Percentiles rank a stretch among this genome's conserved stretches.
These are phyloP conservation scores for Eutrema salsugineum DNA, from an alignment of 441 rosid species.

Conservation along the genomic window DNA sequence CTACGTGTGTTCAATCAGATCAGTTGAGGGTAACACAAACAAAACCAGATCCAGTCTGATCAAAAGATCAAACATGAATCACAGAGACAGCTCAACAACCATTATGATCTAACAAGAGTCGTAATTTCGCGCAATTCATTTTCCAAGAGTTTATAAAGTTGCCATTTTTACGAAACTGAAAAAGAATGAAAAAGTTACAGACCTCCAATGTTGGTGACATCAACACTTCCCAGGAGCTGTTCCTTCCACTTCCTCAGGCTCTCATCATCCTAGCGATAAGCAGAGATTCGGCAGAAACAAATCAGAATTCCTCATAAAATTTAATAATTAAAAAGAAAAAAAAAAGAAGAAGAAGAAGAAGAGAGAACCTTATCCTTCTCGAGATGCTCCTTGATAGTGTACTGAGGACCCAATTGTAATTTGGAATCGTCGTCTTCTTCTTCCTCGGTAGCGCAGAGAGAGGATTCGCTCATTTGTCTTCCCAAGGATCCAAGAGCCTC, in stretches of 20 bases:
- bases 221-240: constrained; percentile 82
- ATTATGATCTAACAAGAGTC: not conserved
- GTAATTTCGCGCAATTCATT: not conserved
- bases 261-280: constrained; percentile 74
- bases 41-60: not conserved
- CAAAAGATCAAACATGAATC: not conserved
- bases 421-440: constrained; percentile 59
- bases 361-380: constrained; percentile 58
- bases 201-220: constrained; percentile 74
- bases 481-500: constrained; percentile 35
- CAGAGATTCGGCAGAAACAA: not conserved
- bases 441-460: constrained; percentile 43
- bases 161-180: not conserved
- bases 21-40: not conserved
- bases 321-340: not conserved
- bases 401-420: constrained; percentile 74
- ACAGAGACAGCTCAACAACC: not conserved
- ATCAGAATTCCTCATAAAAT: not conserved
- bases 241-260: constrained; percentile 91
- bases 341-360: not conserved
- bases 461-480: constrained; percentile 47
- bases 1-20: too few relatives aligned
- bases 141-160: not conserved
- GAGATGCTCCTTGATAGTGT: constrained; percentile 62
- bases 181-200: not conserved